Evolutionary conservation across 805 yeast species (phyloP).

Genomic region (Candida patagonica): DNA sequence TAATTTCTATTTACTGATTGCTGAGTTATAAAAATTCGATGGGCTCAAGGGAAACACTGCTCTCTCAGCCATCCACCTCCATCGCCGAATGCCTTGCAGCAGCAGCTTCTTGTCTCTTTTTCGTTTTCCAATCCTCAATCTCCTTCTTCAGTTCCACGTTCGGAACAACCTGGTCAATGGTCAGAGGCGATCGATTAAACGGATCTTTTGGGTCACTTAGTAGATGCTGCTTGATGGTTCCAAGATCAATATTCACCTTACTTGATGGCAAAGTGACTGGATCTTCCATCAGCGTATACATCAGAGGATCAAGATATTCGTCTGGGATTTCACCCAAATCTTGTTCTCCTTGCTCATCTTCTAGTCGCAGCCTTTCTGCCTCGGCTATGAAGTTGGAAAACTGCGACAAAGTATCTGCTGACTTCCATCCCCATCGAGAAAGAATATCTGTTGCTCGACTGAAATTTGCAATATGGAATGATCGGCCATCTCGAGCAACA

Average conservation of each 20-base stretch:
- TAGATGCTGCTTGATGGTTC: slow-evolving; percentile 88
- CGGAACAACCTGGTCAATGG: slow-evolving; percentile 78
- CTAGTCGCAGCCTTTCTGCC: slow-evolving; percentile 51
- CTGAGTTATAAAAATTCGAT: too few relatives aligned
- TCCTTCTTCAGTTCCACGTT: slow-evolving; percentile 56
- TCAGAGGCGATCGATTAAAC: slow-evolving; percentile 86
- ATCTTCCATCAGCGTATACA: slow-evolving; percentile 92
- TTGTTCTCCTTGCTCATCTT: slow-evolving; percentile 63
- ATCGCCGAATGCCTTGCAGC: not conserved
- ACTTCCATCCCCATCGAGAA: slow-evolving; percentile 43
- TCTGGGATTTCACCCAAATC: slow-evolving; percentile 94
- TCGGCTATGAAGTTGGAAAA: slow-evolving; percentile 48
- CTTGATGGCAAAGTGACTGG: slow-evolving; percentile 93
- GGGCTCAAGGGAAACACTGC: too few relatives aligned
- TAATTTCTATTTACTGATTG: too few relatives aligned
- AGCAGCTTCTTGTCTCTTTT: slow-evolving; percentile 28
- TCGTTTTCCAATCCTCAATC: slow-evolving; percentile 48
- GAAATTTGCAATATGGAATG: slow-evolving; percentile 62
- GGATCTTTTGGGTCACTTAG: slow-evolving; percentile 96
- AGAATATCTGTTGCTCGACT: slow-evolving; percentile 62
- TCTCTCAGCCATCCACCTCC: slow-evolving; percentile 1
- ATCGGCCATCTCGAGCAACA: slow-evolving; percentile 86
- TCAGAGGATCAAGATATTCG: slow-evolving; percentile 91
- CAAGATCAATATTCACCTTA: slow-evolving; percentile 72
- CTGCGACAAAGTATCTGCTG: slow-evolving; percentile 42